Conservation (phyloP, 768 basidiomycete genomes). For the Coprinopsis cinerea region DNA sequence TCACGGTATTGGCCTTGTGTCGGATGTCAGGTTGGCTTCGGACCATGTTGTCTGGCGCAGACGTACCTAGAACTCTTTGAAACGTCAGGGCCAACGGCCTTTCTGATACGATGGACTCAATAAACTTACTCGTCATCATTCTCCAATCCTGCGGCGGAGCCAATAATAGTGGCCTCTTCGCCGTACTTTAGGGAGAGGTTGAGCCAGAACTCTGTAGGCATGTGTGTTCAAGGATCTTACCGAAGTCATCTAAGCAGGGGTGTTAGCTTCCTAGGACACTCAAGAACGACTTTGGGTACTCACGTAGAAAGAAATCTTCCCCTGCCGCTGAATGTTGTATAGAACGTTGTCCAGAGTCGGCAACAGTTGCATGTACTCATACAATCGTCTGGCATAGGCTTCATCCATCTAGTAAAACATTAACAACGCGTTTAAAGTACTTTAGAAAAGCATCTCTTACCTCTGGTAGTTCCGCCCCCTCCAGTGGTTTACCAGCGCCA, state of each 20-base stretch:
- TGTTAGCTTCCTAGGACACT: slow-evolving; percentile 28
- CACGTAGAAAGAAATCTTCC: slow-evolving; percentile 85
- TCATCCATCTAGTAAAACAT: slow-evolving; percentile 51
- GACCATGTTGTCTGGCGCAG: background rate
- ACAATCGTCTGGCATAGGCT: slow-evolving; percentile 63
- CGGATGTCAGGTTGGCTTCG: background rate
- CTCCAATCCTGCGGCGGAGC: slow-evolving; percentile 82
- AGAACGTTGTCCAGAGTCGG: slow-evolving; percentile 85
- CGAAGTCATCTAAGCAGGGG: slow-evolving; percentile 62
- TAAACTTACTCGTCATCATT: slow-evolving; percentile 73
- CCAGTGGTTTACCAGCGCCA: slow-evolving; percentile 65
- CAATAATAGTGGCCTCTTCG: slow-evolving; percentile 87
- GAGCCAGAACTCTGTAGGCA: background rate
- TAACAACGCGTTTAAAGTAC: background rate
- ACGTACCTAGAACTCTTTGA: slow-evolving; percentile 68
- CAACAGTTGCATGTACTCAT: slow-evolving; percentile 72
- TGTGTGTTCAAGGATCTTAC: slow-evolving; percentile 36
- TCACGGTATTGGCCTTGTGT: slow-evolving; percentile 81
- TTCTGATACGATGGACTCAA: background rate
- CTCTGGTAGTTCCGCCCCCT: slow-evolving; percentile 72
- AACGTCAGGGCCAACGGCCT: background rate
- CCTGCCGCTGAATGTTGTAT: slow-evolving; percentile 90
- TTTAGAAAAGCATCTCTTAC: slow-evolving; percentile 31
- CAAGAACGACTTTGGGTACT: background rate
- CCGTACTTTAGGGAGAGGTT: slow-evolving; percentile 51